Evolutionary conservation across 2,329 filamentous ascomycete species (phyloP), one percentile per base, ranked within the genome.

Genomic region (Chaetomium sp.): DNA sequence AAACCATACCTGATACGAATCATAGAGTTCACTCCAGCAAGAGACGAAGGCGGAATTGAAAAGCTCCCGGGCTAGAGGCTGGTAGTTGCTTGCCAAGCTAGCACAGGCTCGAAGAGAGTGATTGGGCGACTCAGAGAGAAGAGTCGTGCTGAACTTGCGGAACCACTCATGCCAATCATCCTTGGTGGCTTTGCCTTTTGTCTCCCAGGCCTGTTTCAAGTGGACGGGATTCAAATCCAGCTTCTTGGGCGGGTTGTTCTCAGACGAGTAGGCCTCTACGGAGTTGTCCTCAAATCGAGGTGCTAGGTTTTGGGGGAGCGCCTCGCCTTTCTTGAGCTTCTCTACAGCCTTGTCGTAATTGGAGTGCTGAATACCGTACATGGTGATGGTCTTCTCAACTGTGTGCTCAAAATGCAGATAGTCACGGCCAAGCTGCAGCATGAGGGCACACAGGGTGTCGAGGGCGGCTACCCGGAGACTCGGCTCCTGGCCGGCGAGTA

Each of bases 131-230:
- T 99, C 95, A 59, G 91, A 89, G 45, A 99, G 79, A 6, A 99
- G 78, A 54, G 96, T 95, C 37, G 96, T 92, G 68, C 92, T 97
- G 73, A 99, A 96, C 34, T 92, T 83, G 59, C 95, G 85, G 72
- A 99, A 90, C 94, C 94, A 99, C 70, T 99, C 94, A 66, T 96
- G 89, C 94, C 94, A 99, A 72, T 99, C 94, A 68, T 99, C 94
- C 65, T 91, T 91, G 8, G 94, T 99, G 0, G 92, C 96, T 68
- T 96, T 96, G 58, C 95, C 91, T 57, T 87, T 91, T 0, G 95
- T 94, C 65, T 97, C 94, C 94, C 94, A 99, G 0, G 95, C 94
- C 61, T 88, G 87, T 72, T 97, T 96, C 27, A 99, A 77, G 75
- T 99, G 95, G 61, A 97, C 91, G 50, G 96, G 91, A 64, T 99